These are phyloP conservation scores for Raffaelea albimanens DNA, from an alignment of 2,329 filamentous ascomycete genomes.

Conservation along the genomic window DNA sequence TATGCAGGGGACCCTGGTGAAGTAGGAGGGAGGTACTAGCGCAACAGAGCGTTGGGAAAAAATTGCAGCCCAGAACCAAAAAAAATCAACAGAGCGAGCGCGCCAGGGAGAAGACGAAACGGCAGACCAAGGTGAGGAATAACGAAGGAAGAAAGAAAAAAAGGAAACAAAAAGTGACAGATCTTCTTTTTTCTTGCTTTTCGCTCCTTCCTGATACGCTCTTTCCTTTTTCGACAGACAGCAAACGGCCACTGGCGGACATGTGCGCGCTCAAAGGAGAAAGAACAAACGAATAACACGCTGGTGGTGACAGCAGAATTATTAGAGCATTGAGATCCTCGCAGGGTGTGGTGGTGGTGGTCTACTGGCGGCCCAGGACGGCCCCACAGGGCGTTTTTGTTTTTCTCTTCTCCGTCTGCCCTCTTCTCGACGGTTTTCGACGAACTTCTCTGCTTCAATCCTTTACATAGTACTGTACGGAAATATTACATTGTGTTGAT, in stretches of 20 bases:
- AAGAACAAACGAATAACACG: conserved; percentile 5
- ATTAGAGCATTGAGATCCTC: too few species aligned
- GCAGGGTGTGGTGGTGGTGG: too few species aligned
- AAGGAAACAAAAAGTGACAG: neutral
- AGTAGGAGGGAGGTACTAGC: neutral
- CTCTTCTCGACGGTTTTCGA: too few species aligned
- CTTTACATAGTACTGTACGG: too few species aligned
- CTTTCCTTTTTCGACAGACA: too few species aligned
- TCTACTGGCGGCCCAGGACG: too few species aligned
- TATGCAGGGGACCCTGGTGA: neutral
- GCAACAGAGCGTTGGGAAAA: neutral
- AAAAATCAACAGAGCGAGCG: neutral
- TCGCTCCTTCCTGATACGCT: neutral
- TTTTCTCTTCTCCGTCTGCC: too few species aligned
- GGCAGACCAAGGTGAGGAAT: neutral
- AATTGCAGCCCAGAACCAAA: neutral
- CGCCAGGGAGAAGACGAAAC: neutral
- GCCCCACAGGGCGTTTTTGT: too few species aligned
- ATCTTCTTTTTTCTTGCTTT: neutral
- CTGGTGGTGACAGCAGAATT: too few species aligned
- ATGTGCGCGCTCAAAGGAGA: conserved; percentile 1
- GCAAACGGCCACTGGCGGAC: too few species aligned
- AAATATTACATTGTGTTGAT: too few species aligned
- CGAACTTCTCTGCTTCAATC: too few species aligned
- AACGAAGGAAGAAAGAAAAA: neutral